Base-by-base conservation (phyloP, 164 flowering plant genomes). In the Euptelea pleiosperma region DNA sequence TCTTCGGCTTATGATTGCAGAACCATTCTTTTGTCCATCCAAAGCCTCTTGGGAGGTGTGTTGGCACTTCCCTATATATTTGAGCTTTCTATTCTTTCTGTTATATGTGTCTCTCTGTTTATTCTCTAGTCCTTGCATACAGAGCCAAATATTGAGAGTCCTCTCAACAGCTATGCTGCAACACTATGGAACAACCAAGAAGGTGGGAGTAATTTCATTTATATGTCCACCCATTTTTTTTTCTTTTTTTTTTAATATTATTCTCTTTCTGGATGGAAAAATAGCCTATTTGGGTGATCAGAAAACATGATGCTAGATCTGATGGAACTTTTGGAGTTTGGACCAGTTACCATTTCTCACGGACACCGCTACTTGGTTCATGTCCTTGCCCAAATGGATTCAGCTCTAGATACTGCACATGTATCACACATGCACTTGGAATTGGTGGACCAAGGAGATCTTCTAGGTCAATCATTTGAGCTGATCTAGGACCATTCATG, bases 1-100 rank as follows among this genome's bases (percentile, higher is more conserved):
- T 81, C 92, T 21, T 83, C 92, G 31, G 89, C 89, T 33, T 83
- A 86, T 72, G 92, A 85, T 70, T 77, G 81, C 71, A 73, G 84
- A 71, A 83, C 89, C 34, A 75, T 83, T 62, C 92, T 85, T 70
- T 58, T 85, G 60, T 85, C 89, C 53, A 81, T 83, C 45, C 92
- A 85, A 63, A 79, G 92, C 69, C 70, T 85, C 37, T 52, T 85
- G 53, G 92, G 85, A 83, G 92, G 92, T 85, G 3, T 57, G 76
- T 36, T 31, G 21, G 36, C 33, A 41, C 36, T 25, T 61, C 19
- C 28, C 18, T 55, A 1, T 19, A 10, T 57, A 30, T 47, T 60
- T 39, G 41, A 18, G 25, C 44, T 43, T 29, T 61, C 22, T 37
- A 16, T 29, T 46, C 2, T n/a, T 44, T 14, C 35, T 41, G 21